Conservation (phyloP, 176 grass and related monocot species). For the Lolium perenne region DNA sequence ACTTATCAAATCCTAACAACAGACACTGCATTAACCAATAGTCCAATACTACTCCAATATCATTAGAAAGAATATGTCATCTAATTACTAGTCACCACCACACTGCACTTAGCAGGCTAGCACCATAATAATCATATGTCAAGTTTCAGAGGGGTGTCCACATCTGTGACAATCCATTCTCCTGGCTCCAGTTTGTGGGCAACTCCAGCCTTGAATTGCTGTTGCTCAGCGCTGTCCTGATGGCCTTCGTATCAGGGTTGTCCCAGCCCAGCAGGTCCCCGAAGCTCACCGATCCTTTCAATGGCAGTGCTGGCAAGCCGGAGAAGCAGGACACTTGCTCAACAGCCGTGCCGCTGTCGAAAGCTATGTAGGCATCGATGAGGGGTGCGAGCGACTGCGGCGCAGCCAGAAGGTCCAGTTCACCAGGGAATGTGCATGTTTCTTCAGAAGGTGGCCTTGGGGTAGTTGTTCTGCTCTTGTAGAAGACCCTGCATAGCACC, state of each 20-base stretch:
- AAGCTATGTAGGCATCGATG: constrained; percentile 11
- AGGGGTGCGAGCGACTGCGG: neutral
- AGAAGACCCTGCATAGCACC: constrained; percentile 79
- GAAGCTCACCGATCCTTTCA: constrained; percentile 21
- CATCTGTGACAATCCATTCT: constrained; percentile 15
- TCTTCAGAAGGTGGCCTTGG: constrained; percentile 39
- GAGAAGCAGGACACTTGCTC: constrained; percentile 56
- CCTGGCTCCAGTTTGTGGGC: constrained; percentile 28
- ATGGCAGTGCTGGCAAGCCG: neutral
- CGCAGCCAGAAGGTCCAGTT: neutral
- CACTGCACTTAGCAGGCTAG: constrained; percentile 17
- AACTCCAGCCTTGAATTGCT: constrained; percentile 43
- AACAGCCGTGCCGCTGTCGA: neutral
- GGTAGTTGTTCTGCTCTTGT: constrained; percentile 59
- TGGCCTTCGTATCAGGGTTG: constrained; percentile 28
- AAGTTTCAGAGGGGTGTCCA: constrained; percentile 28
- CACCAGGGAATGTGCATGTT: neutral
- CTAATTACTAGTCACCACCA: constrained; percentile 30
- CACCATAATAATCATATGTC: neutral
- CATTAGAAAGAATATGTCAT: constrained; percentile 39
- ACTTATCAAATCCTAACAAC: constrained; percentile 32
- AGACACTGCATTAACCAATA: constrained; percentile 7
- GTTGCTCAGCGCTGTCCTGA: constrained; percentile 9
- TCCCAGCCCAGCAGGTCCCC: constrained; percentile 21
- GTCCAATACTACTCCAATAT: constrained; percentile 29